Evolutionary conservation across 1,139 yeast genomes (phyloP), one percentile per base, ranked within the genome.

Genomic region (Zygoascus meyerae): DNA sequence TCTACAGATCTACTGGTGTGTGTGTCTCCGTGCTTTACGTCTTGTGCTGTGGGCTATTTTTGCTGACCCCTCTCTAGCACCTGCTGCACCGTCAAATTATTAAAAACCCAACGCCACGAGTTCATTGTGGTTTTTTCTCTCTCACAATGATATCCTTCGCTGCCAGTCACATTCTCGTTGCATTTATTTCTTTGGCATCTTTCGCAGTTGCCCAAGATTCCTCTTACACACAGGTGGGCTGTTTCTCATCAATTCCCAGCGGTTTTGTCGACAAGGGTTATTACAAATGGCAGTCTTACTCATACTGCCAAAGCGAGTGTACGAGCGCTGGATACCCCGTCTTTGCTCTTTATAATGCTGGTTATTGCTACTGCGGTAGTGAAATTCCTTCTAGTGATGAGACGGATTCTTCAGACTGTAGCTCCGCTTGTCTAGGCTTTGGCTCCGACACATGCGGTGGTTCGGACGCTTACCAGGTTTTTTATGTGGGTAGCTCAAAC

Each of bases 331-430:
- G 50, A 34, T 30, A 42, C 28, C 67, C 78, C 2, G 83, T 78
- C 56, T 74, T 80, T 56, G 95, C 92, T 6, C 56, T 83, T 40
- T 65, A 68, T 14, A 60, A 73, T 36, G 90, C 87, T 35, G 61
- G 68, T 45, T 64, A 68, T 16, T 86, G 95, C 66, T 78, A 71
- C 59, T 86, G 95, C 65, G 85, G 90, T 51, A 60, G 67, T 51
- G 54, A 67, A 0, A 59, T 71, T 15, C 95, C 95, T 1, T 48
- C 67, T 12, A 53, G 66, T 15, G 59, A 61, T 12, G 45, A 44
- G 41, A 57, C 54, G 10, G 55, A 54, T 29, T 45, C 58, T n/a
- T 50, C 69, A 10, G 45, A 51, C 8, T 83, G 92, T 66, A 56
- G 64, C 52, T 58, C 58, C 1, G 47, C 55, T 1, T 83, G 92